phyloP scores from a whole-genome alignment of 176 grass and related monocot genomes.

The Bromus sterilis region DNA sequence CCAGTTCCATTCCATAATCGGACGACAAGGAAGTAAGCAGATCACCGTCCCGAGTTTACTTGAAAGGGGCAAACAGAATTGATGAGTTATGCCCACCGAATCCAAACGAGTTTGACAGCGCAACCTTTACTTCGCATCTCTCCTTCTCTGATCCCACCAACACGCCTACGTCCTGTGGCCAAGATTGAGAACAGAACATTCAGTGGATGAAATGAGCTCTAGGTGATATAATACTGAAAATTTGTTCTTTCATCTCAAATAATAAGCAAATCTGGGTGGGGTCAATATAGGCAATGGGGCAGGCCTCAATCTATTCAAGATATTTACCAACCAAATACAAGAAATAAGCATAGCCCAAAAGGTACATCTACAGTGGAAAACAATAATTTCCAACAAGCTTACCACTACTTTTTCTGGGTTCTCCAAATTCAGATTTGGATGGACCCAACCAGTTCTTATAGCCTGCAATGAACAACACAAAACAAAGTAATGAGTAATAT shows the following conservation, averaged over 20 bases:
- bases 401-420: constrained; percentile 90
- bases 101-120: constrained; percentile 93
- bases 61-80: constrained; percentile 76
- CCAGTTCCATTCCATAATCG: constrained; percentile 4
- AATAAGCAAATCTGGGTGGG: not conserved
- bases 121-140: constrained; percentile 82
- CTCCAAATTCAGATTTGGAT: constrained; percentile 98
- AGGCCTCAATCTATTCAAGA: not conserved
- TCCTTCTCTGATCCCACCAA: constrained; percentile 82
- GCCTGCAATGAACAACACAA: constrained; percentile 59
- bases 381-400: constrained; percentile 15
- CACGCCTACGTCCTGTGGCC: constrained; percentile 52
- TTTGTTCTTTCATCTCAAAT: not conserved
- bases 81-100: constrained; percentile 98
- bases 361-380: not conserved
- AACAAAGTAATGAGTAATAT: constrained; percentile 1
- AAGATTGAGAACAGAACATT: constrained; percentile 12
- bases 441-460: constrained; percentile 96
- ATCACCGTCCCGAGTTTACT: constrained; percentile 23
- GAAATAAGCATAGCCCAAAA: not conserved
- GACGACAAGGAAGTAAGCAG: constrained; percentile 4
- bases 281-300: not conserved
- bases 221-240: not conserved
- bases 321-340: not conserved
- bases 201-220: not conserved